Percentiles rank a stretch among this genome's conserved stretches.
phyloP scores from a whole-genome alignment of 805 yeast genomes.

The Saccharomyces cerevisiae region DNA sequence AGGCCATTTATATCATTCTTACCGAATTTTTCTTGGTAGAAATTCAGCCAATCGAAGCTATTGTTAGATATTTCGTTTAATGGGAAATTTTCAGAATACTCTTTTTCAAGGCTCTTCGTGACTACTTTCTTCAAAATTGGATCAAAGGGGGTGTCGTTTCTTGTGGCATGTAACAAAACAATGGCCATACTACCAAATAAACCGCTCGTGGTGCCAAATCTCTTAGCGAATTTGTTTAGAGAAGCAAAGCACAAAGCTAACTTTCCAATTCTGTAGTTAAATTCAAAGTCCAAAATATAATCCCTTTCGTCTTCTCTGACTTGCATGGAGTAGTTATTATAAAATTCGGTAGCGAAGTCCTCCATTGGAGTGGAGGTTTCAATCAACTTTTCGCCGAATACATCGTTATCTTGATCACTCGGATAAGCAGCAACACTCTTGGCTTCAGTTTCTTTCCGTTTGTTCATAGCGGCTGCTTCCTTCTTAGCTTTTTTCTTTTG shows the following conservation, averaged over 20 bases:
- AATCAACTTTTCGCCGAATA: conserved; percentile 44
- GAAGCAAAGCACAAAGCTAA: conserved; percentile 27
- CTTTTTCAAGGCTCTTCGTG: conserved; percentile 22
- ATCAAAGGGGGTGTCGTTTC: conserved; percentile 17
- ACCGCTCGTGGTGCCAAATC: conserved; percentile 13
- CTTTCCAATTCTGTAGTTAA: conserved; percentile 23
- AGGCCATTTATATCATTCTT: conserved; percentile 10
- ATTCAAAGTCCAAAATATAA: conserved; percentile 23
- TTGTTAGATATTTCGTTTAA: conserved; percentile 11
- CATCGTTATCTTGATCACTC: conserved; percentile 54
- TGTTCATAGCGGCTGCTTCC: conserved; percentile 40
- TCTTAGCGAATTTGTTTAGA: conserved; percentile 17
- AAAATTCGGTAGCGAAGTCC: conserved; percentile 38
- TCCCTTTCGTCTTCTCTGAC: conserved; percentile 33
- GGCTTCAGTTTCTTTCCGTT: conserved; percentile 48
- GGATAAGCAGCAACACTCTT: conserved; percentile 33
- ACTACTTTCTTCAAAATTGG: conserved; percentile 28
- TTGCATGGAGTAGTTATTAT: conserved; percentile 34
- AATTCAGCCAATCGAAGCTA: conserved; percentile 20
- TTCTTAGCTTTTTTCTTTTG: conserved; percentile 48
- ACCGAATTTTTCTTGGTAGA: conserved; percentile 12
- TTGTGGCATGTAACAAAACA: conserved; percentile 18
- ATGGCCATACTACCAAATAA: conserved; percentile 24
- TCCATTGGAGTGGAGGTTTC: conserved; percentile 35
- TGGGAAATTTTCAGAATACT: conserved; percentile 15